Base-by-base conservation (phyloP, 345 rosid genomes). In the Citrus mangshanensis region DNA sequence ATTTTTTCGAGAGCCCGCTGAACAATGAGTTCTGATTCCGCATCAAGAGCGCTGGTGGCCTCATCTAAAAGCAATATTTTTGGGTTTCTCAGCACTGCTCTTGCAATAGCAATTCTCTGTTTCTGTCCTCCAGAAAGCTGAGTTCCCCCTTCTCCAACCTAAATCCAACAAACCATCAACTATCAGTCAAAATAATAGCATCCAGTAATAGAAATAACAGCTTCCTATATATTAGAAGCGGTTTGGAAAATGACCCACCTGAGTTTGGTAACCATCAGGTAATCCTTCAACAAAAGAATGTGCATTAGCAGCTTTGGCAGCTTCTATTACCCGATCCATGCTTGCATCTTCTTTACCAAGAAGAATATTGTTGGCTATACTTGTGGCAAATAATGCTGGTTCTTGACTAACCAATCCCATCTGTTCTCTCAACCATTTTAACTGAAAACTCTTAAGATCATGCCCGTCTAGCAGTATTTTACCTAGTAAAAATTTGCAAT, bases 121-220 rank as follows among this genome's bases (percentile, higher is more conserved):
- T 94, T 94, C 51, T 94, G 97, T 56, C 98, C 98, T 59, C 97
- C 98, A n/a, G 98, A 94, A 37, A 95, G 97, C 78, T 95, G 98
- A 79, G 92, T 89, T 79, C 98, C 98, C 83, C 97, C 95, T 73
- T 92, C 98, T 68, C 98, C 98, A 73, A 95, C 97, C 98, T 95
- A 76, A 46, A 76, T 63, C 59, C 76, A 81, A 60, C 22, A 58
- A 79, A 74, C 16, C 58, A 64, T 74, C 61, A 75, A 42, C 70
- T 30, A 25, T 68, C 70, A 63, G 12, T 24, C 69, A 65, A 24
- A 19, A 68, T 27, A 25, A 21, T 49, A 18, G 30, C 6, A n/a
- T 32, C 65, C 4, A 30, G 55, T 38, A 73, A n/a, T 73, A n/a
- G 27, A 13, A 37, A 24, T 14, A 12, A 5, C 69, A 65, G 68